Conservation (phyloP, 352 stramenopile genomes). For the Lagenidium giganteum region DNA sequence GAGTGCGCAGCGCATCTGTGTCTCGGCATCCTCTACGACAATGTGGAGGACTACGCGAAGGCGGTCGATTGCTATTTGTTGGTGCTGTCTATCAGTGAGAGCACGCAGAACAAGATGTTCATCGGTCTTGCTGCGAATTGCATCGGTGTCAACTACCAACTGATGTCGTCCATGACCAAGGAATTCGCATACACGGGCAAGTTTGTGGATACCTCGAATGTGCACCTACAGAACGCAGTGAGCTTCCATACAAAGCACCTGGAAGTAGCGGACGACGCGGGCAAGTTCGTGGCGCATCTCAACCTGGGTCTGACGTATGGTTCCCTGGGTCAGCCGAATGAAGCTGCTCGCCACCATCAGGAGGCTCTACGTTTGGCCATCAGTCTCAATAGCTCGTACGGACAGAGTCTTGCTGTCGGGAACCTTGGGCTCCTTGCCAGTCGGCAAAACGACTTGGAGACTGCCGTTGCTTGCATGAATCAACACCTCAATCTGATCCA, state of each 20-base stretch:
- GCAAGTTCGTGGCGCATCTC: constrained; percentile 82
- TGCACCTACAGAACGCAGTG: constrained; percentile 39
- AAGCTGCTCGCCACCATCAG: constrained; percentile 81
- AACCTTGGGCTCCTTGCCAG: constrained; percentile 85
- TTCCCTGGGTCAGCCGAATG: constrained; percentile 54
- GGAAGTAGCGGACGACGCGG: constrained; percentile 71
- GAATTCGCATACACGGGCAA: constrained; percentile 72
- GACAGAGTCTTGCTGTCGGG: constrained; percentile 81
- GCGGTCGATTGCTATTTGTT: constrained; percentile 84
- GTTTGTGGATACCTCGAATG: constrained; percentile 50
- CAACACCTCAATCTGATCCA: constrained; percentile 89
- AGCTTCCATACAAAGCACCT: constrained; percentile 77
- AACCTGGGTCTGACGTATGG: constrained; percentile 82
- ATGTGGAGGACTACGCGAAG: constrained; percentile 76
- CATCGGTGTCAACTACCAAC: constrained; percentile 87
- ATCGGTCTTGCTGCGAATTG: constrained; percentile 79
- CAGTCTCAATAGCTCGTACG: constrained; percentile 77
- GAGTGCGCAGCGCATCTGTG: constrained; percentile 82
- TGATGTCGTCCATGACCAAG: constrained; percentile 50
- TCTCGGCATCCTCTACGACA: constrained; percentile 85
- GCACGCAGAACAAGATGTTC: constrained; percentile 72
- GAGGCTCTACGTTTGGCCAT: constrained; percentile 84
- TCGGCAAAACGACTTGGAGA: constrained; percentile 76
- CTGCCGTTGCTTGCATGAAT: constrained; percentile 80
- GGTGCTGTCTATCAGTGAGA: constrained; percentile 82